These are phyloP conservation scores for Colletotrichum sp. DNA, from an alignment of 2,329 filamentous ascomycete genomes.

Conservation along the genomic window DNA sequence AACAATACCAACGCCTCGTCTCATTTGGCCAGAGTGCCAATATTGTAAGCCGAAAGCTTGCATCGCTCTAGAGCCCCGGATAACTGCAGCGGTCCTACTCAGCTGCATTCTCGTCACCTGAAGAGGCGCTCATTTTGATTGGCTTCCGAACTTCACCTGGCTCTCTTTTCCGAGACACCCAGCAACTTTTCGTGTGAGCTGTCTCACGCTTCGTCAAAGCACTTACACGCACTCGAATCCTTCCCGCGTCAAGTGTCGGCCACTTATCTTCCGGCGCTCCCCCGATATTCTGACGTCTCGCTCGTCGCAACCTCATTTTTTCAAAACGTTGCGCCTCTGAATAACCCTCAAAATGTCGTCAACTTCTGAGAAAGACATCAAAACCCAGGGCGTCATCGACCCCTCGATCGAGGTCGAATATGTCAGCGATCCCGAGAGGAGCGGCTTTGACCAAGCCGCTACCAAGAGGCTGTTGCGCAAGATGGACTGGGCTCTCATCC, in stretches of 20 bases:
- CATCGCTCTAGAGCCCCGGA: neutral
- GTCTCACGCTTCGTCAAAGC: neutral
- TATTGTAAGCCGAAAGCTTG: neutral
- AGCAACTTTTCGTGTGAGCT: neutral
- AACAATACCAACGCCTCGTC: neutral
- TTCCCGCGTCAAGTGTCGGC: neutral
- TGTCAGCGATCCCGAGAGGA: conserved; percentile 18
- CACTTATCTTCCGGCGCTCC: neutral
- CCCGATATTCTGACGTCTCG: neutral
- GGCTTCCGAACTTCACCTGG: neutral
- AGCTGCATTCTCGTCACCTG: neutral
- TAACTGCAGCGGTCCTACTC: neutral
- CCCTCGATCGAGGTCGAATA: conserved; percentile 22
- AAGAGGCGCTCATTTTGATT: neutral
- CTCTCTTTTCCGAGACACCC: neutral
- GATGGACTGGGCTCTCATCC: conserved; percentile 61
- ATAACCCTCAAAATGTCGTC: neutral
- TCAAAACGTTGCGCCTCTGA: neutral
- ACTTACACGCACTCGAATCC: neutral
- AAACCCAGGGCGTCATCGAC: conserved; percentile 2
- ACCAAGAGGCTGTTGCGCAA: conserved; percentile 59
- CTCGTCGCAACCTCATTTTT: neutral
- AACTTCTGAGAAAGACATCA: conserved; percentile 18
- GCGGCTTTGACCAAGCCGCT: conserved; percentile 34
- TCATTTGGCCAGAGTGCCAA: neutral